Base-by-base conservation (phyloP, 257 asterid species). In the Forsythia suspensa region DNA sequence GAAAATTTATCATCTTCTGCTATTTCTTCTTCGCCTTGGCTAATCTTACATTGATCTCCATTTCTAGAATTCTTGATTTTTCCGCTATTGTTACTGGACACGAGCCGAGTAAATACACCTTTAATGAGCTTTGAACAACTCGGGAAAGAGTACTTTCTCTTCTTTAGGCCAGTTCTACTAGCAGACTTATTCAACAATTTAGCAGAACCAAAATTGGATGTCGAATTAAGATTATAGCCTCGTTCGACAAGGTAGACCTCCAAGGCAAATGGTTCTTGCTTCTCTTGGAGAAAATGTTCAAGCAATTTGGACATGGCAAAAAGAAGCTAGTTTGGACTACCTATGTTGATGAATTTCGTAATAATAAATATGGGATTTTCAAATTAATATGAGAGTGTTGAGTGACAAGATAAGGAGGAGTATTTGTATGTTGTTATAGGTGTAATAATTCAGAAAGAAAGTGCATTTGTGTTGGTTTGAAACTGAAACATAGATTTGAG, bases 261-360 rank as follows among this genome's bases (percentile, higher is more conserved):
- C 55, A 93, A 80, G 42, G 87, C 76, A 79, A 93, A 93, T 43
- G 98, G 97, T 69, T 90, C 93, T 85, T 92, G 98, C 15, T 90
- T 82, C 83, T 93, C 96, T n/a, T 81, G 87, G 65, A 93, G 98
- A 73, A 88, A 86, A 5, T 91, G 88, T 70, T 78, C 86, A 6
- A 91, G 88, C 70, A 41, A 63, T 61, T 76, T 80, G n/a, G 82
- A 68, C 78, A 77, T 77, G 36, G 42, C 21, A 63, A 29, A 63
- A 63, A 29, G 34, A 29, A 29, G 34, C 34, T 29, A 29, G 34
- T 29, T 29, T 29, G 34, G 34, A 29, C 34, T 29, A 29, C 34
- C 34, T 1, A 29, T 29, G 34, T 29, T 1, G 2, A 29, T 29
- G 34, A 29, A 29, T 29, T 29, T 29, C 34, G 34, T 1, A 29